phyloP scores from a whole-genome alignment of 805 yeast species.

The Ogataea methanolica region DNA sequence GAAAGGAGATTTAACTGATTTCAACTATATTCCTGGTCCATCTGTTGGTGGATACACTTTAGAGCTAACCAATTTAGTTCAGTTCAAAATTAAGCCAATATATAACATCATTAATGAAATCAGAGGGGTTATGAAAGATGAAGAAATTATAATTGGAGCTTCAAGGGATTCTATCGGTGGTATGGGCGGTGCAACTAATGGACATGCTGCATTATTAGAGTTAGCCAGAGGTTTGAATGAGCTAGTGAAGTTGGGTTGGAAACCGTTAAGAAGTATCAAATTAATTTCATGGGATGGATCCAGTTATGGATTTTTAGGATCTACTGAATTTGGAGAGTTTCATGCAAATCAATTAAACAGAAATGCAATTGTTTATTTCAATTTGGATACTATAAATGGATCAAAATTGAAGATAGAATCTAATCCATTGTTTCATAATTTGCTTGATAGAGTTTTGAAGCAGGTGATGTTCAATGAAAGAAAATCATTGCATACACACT shows the following conservation, averaged over 20 bases:
- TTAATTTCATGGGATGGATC: slow-evolving; percentile 41
- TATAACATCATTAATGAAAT: slow-evolving; percentile 49
- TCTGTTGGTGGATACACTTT: slow-evolving; percentile 27
- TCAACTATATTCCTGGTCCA: slow-evolving; percentile 46
- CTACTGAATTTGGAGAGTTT: slow-evolving; percentile 53
- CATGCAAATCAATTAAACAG: slow-evolving; percentile 35
- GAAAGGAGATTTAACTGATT: slow-evolving; percentile 36
- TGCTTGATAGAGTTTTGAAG: slow-evolving; percentile 42
- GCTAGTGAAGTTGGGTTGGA: slow-evolving; percentile 41
- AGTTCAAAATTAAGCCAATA: slow-evolving; percentile 38
- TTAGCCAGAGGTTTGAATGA: slow-evolving; percentile 46
- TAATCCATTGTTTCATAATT: slow-evolving; percentile 51
- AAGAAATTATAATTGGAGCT: slow-evolving; percentile 50
- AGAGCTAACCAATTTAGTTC: slow-evolving; percentile 38
- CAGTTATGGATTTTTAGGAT: slow-evolving; percentile 48
- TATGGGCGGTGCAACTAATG: slow-evolving; percentile 47
- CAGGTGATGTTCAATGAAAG: slow-evolving; percentile 38
- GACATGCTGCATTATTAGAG: slow-evolving; percentile 46
- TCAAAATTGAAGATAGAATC: slow-evolving; percentile 41
- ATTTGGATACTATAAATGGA: slow-evolving; percentile 54
- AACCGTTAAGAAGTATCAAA: slow-evolving; percentile 36
- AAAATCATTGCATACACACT: slow-evolving; percentile 45
- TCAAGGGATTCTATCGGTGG: slow-evolving; percentile 52
- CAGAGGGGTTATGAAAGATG: slow-evolving; percentile 50
- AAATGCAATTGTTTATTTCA: slow-evolving; percentile 46